Conservation (phyloP, 306 rosid genomes). For the Leucaena leucocephala region DNA sequence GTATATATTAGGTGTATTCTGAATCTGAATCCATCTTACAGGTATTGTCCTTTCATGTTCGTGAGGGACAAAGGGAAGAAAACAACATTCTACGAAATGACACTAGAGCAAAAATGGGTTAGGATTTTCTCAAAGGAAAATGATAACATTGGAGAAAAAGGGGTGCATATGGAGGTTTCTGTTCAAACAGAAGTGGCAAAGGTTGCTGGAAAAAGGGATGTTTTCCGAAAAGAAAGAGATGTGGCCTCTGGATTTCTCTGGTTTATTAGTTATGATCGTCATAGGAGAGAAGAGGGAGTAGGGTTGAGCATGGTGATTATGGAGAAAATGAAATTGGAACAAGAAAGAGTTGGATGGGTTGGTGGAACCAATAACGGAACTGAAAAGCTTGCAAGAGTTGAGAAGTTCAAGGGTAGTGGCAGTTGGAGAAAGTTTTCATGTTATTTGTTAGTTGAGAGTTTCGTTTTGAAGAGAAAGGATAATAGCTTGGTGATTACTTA, state of each 20-base stretch:
- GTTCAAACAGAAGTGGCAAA: constrained; percentile 22
- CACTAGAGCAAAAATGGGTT: constrained; percentile 58
- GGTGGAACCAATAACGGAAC: no score
- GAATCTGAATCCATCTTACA: background rate
- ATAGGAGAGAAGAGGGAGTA: constrained; percentile 16
- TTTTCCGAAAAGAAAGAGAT: background rate
- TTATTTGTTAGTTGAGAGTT: constrained; percentile 58
- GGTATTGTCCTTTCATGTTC: constrained; percentile 63
- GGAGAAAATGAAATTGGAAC: constrained; percentile 50
- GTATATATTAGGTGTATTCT: no score
- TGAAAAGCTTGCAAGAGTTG: constrained; percentile 36
- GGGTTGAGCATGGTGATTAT: constrained; percentile 47
- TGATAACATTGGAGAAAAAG: background rate
- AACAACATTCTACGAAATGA: constrained; percentile 50
- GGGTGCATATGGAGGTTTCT: constrained; percentile 40
- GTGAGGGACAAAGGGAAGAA: constrained; percentile 42
- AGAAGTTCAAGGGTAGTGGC: constrained; percentile 42
- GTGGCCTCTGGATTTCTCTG: constrained; percentile 5
- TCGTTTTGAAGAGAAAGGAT: constrained; percentile 51
- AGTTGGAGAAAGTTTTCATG: constrained; percentile 52
- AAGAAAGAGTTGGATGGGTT: constrained; percentile 38
- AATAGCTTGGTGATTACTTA: constrained; percentile 41
- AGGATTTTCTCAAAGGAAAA: constrained; percentile 36
- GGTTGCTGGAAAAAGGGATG: constrained; percentile 32
- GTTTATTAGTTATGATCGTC: constrained; percentile 44